A percentile compares a stretch with the other conserved stretches of the same genome.
Evolutionary conservation across 2,329 filamentous ascomycete species (phyloP).

Genomic region (Epichloe glyceriae): DNA sequence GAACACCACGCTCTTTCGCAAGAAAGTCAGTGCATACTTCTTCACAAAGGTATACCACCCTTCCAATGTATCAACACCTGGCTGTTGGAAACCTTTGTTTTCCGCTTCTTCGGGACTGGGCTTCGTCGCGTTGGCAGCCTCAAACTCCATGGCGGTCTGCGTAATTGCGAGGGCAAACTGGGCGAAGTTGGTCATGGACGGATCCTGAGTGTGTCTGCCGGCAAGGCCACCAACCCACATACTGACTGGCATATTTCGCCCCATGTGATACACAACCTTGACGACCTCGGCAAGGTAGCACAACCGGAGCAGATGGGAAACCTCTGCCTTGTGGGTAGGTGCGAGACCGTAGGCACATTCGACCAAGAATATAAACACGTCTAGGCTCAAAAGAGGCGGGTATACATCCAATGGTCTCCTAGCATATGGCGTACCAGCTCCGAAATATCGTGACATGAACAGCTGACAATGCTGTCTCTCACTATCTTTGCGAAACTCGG

Average conservation of each 20-base stretch:
- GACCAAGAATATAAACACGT: conserved; percentile 69
- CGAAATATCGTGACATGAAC: conserved; percentile 49
- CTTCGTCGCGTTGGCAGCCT: conserved; percentile 17
- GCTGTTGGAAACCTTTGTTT: conserved; percentile 41
- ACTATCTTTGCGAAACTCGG: conserved; percentile 55
- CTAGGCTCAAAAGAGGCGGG: conserved; percentile 50
- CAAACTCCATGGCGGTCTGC: conserved; percentile 29
- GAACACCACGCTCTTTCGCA: conserved; percentile 73
- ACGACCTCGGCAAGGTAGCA: conserved; percentile 88
- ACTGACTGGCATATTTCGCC: conserved; percentile 37
- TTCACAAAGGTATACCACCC: conserved; percentile 50
- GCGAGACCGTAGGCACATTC: conserved; percentile 62
- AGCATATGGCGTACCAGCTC: conserved; percentile 11
- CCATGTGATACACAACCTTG: conserved; percentile 56
- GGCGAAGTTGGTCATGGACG: conserved; percentile 40
- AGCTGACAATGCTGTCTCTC: conserved; percentile 64
- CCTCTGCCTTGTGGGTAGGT: conserved; percentile 55
- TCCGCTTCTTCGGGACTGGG: conserved; percentile 15
- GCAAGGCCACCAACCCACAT: conserved; percentile 35
- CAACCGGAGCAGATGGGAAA: conserved; percentile 67
- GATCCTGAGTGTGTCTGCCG: conserved; percentile 29
- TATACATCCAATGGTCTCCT: conserved; percentile 31
- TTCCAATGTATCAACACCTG: conserved; percentile 38
- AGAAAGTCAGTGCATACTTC: conserved; percentile 79
- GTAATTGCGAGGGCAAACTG: conserved; percentile 39